phyloP scores from a whole-genome alignment of 495 filamentous ascomycete species.

The Annulohypoxylon stygium region DNA sequence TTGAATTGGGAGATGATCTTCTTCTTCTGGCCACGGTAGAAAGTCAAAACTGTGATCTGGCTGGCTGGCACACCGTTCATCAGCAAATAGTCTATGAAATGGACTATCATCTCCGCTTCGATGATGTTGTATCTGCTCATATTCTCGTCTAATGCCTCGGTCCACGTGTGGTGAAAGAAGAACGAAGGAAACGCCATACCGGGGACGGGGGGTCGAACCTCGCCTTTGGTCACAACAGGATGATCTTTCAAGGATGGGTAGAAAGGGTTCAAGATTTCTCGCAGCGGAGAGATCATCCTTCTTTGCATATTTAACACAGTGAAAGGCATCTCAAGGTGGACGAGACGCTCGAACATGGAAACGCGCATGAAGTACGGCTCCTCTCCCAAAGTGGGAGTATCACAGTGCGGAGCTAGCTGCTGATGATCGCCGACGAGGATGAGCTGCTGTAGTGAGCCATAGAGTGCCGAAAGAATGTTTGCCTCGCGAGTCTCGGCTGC shows the following conservation, averaged over 20 bases:
- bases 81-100: conserved; percentile 78
- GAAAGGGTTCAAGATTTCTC: conserved; percentile 69
- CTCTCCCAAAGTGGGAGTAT: conserved; percentile 74
- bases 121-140: conserved; percentile 77
- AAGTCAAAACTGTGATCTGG: conserved; percentile 88
- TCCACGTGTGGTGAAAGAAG: conserved; percentile 79
- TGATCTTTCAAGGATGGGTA: conserved; percentile 81
- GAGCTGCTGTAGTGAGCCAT: conserved; percentile 67
- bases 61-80: conserved; percentile 69
- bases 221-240: conserved; percentile 64
- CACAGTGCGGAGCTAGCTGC: conserved; percentile 64
- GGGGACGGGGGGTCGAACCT: conserved; percentile 70
- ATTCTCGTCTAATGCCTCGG: conserved; percentile 73
- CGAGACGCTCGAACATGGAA: conserved; percentile 71
- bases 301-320: conserved; percentile 74
- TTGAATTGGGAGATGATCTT: conserved; percentile 67
- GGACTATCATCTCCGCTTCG: conserved; percentile 83
- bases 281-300: conserved; percentile 79
- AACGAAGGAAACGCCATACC: conserved; percentile 81
- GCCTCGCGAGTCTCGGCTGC: conserved; percentile 69
- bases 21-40: conserved; percentile 90
- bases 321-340: conserved; percentile 75
- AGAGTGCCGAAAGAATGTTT: conserved; percentile 67
- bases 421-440: conserved; percentile 70
- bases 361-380: conserved; percentile 72